phyloP scores from a whole-genome alignment of 495 filamentous ascomycete species.

The Chaetomium cochliodes region DNA sequence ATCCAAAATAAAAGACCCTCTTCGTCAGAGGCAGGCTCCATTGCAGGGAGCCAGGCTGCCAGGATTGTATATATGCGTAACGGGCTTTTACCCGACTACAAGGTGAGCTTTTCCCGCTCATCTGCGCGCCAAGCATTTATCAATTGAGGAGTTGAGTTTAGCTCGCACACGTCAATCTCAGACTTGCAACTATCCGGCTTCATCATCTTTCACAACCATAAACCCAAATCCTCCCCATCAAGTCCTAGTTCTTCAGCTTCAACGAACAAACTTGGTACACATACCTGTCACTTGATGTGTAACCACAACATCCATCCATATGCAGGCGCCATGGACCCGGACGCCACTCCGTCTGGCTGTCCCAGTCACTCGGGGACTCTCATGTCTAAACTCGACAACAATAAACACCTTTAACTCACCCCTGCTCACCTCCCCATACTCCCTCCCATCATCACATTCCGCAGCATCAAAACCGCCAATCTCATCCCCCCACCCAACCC shows the following conservation, averaged over 20 bases:
- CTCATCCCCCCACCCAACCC: slow-evolving; percentile 23
- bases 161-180: not conserved
- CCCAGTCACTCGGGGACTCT: not conserved
- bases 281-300: not conserved
- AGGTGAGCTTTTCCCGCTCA: not conserved
- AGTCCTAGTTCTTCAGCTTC: not conserved
- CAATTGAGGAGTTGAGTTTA: slow-evolving; percentile 1
- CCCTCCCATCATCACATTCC: slow-evolving; percentile 7
- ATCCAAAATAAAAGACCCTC: too few relatives aligned
- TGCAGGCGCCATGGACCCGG: slow-evolving; percentile 21
- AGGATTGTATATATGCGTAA: not conserved
- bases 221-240: not conserved
- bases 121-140: not conserved
- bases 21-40: too few relatives aligned
- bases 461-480: not conserved
- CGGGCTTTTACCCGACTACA: not conserved
- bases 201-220: not conserved
- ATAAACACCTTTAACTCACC: not conserved
- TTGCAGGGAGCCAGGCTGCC: too few relatives aligned
- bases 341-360: slow-evolving; percentile 13
- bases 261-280: not conserved
- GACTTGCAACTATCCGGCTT: not conserved
- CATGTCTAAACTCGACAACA: not conserved
- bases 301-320: not conserved
- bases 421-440: not conserved